phyloP scores from a whole-genome alignment of 208 protist genomes.

The Trypanosoma mega region DNA sequence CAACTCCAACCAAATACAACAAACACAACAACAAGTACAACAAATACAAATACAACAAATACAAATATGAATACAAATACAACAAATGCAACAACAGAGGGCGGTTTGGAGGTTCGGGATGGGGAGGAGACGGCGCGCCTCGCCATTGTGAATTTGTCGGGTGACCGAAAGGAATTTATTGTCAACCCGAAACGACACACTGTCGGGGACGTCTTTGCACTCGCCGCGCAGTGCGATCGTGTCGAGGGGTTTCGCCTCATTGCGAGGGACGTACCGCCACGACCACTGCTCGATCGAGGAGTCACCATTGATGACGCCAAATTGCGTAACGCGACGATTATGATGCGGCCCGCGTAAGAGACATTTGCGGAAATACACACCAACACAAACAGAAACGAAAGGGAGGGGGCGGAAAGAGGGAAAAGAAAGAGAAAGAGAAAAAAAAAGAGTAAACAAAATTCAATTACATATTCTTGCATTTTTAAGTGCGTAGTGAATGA shows the following conservation, averaged over 20 bases:
- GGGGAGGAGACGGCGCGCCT: conserved; percentile 55
- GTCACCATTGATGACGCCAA: conserved; percentile 65
- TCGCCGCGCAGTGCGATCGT: conserved; percentile 52
- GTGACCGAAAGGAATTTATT: conserved; percentile 55
- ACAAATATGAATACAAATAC: too few relatives aligned
- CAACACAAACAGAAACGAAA: too few relatives aligned
- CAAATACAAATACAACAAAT: background rate
- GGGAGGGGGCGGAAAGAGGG: too few relatives aligned
- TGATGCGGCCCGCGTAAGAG: conserved; percentile 52
- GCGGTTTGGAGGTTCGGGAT: conserved; percentile 33
- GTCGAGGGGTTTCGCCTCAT: conserved; percentile 44
- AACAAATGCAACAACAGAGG: background rate
- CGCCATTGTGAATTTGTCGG: conserved; percentile 59
- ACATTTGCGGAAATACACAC: too few relatives aligned
- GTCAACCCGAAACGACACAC: conserved; percentile 78
- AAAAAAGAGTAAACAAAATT: too few relatives aligned
- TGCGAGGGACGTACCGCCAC: conserved; percentile 69
- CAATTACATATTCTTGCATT: too few relatives aligned
- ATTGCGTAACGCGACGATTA: conserved; percentile 53
- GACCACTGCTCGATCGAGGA: conserved; percentile 32
- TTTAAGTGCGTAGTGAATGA: too few relatives aligned
- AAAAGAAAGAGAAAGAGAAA: too few relatives aligned
- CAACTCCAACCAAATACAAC: conserved; percentile 30
- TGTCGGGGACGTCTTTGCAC: conserved; percentile 67
- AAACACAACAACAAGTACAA: background rate